phyloP scores from a whole-genome alignment of 371 early-diverging fungal genomes.

The Mortierella sp. region DNA sequence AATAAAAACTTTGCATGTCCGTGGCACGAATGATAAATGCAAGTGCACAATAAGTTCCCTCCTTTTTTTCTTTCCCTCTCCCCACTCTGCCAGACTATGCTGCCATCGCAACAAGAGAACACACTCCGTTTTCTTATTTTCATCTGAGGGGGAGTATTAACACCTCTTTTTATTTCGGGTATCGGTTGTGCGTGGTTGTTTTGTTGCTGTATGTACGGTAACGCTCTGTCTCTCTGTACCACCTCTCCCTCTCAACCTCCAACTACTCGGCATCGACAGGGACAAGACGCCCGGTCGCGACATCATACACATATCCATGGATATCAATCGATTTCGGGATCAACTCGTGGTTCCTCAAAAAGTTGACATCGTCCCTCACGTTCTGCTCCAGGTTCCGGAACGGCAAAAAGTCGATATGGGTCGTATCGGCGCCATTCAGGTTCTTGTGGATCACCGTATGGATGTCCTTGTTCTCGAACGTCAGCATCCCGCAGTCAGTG shows the following conservation, averaged over 20 bases:
- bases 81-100: no score
- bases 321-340: slow-evolving; percentile 44
- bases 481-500: slow-evolving; percentile 55
- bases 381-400: slow-evolving; percentile 50
- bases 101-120: no score
- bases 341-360: slow-evolving; percentile 32
- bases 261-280: slow-evolving; percentile 25
- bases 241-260: background rate
- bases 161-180: no score
- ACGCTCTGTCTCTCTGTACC: no score
- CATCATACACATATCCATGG: slow-evolving; percentile 46
- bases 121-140: no score
- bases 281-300: slow-evolving; percentile 39
- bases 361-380: slow-evolving; percentile 39
- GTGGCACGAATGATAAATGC: no score
- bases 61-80: no score
- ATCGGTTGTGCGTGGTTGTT: no score
- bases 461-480: slow-evolving; percentile 39
- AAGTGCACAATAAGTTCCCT: no score
- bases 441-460: slow-evolving; percentile 36
- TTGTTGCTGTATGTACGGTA: no score
- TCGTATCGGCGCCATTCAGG: slow-evolving; percentile 27
- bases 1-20: no score
- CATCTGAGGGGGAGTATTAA: no score
- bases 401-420: slow-evolving; percentile 47